Conservation (phyloP, 2,329 filamentous ascomycete genomes). For the Fusarium humuli region DNA sequence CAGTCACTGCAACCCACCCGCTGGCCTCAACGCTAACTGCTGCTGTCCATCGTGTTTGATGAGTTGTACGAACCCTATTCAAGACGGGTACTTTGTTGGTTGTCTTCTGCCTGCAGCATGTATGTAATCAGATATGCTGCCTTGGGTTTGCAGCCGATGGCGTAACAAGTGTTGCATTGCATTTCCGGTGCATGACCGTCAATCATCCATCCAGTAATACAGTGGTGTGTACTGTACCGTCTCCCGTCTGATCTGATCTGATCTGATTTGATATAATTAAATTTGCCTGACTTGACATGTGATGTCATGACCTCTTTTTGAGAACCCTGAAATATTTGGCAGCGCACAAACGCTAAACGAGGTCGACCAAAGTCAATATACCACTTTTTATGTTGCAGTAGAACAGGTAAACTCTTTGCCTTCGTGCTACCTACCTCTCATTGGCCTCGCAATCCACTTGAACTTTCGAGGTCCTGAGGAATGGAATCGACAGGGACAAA, state of each 20-base stretch:
- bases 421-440: not conserved
- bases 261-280: not conserved
- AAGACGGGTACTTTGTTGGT: not conserved
- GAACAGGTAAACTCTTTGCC: conserved; percentile 2
- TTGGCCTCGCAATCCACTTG: conserved; percentile 1
- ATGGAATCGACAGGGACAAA: conserved; percentile 34
- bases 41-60: conserved; percentile 1
- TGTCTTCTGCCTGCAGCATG: not conserved
- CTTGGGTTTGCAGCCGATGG: conserved; percentile 6
- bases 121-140: not conserved
- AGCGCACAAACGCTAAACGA: not conserved
- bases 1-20: conserved; percentile 14
- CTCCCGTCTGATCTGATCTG: conserved; percentile 9
- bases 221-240: conserved; percentile 10
- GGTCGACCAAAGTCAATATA: conserved; percentile 4
- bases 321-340: conserved; percentile 11
- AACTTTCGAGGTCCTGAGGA: conserved; percentile 16
- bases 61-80: conserved; percentile 27
- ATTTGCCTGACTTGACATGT: not conserved
- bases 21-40: not conserved
- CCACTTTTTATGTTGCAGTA: not conserved
- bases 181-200: conserved; percentile 29
- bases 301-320: conserved; percentile 10
- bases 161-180: conserved; percentile 32
- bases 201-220: not conserved